These are phyloP conservation scores for Ogataea parapolymorpha DNA, from an alignment of 805 yeast genomes.

Conservation along the genomic window DNA sequence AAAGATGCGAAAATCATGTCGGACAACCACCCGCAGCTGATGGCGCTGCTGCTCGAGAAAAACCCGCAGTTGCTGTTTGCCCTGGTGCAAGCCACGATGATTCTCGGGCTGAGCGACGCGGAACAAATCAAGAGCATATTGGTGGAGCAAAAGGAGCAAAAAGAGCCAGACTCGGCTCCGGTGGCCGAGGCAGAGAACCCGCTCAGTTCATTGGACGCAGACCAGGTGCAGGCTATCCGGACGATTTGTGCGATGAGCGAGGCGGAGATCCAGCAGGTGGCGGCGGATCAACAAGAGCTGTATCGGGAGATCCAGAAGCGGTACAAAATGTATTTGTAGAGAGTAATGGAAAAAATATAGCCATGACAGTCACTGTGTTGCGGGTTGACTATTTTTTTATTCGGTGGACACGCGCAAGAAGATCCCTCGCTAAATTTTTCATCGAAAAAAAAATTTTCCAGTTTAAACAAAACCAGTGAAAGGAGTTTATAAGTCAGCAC, in stretches of 20 bases:
- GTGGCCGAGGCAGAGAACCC: constrained; percentile 5
- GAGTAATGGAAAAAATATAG: neutral
- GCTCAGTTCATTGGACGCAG: constrained; percentile 13
- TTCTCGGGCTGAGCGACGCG: constrained; percentile 30
- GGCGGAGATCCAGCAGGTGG: constrained; percentile 18
- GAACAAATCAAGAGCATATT: constrained; percentile 24
- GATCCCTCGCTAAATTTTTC: constrained; percentile 12
- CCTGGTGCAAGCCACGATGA: constrained; percentile 66
- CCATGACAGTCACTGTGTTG: constrained; percentile 13
- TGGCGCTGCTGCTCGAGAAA: constrained; percentile 56
- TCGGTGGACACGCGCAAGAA: constrained; percentile 3
- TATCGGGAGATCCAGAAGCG: constrained; percentile 25
- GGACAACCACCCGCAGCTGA: constrained; percentile 50
- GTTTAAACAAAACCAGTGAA: constrained; percentile 13
- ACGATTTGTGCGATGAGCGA: constrained; percentile 25
- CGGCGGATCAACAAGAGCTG: constrained; percentile 22
- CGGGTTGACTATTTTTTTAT: constrained; percentile 5
- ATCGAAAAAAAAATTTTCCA: constrained; percentile 11
- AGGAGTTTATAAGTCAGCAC: constrained; percentile 10
- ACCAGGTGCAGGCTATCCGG: constrained; percentile 21
- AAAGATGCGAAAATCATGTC: constrained; percentile 61
- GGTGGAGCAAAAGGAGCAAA: constrained; percentile 6
- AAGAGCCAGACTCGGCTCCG: constrained; percentile 1
- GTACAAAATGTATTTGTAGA: constrained; percentile 15
- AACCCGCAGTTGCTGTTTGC: constrained; percentile 85